Conservation (phyloP, 2,329 filamentous ascomycete species). For the Neoarthrinium moseri region DNA sequence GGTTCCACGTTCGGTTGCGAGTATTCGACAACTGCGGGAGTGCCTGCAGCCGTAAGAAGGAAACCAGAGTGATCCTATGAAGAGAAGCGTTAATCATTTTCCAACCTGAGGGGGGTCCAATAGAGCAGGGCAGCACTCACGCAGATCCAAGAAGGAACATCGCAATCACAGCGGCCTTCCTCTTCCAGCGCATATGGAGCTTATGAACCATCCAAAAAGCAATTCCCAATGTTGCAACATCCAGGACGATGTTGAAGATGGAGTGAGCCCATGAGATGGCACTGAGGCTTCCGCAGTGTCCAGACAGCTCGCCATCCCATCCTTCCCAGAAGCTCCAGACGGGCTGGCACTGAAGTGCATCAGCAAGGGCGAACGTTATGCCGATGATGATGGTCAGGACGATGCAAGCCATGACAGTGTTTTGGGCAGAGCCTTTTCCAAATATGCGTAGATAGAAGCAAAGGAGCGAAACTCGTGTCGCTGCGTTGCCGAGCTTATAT, state of each 20-base stretch:
- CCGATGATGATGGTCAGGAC: not conserved
- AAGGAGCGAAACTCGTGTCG: not conserved
- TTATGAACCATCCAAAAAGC: conserved; percentile 4
- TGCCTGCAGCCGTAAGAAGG: not conserved
- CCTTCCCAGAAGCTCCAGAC: conserved; percentile 1
- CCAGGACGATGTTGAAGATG: conserved; percentile 4
- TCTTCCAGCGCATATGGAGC: not conserved
- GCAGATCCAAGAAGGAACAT: conserved; percentile 4
- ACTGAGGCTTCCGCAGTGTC: not conserved
- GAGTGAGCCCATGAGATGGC: conserved; percentile 4
- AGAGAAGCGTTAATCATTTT: not conserved
- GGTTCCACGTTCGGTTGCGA: not conserved
- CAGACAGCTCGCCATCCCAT: conserved; percentile 3
- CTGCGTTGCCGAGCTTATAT: conserved; percentile 1
- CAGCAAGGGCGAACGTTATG: not conserved
- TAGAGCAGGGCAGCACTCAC: not conserved
- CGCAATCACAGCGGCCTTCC: not conserved
- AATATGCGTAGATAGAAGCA: conserved; percentile 3
- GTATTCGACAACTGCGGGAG: not conserved
- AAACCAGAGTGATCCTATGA: not conserved
- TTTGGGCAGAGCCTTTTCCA: not conserved
- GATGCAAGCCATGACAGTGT: not conserved
- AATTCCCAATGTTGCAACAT: not conserved
- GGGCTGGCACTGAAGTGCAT: not conserved
- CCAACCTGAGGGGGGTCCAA: too few relatives aligned